These are phyloP conservation scores for Cucurbita moschata DNA, from an alignment of 306 rosid genomes.

Conservation along the genomic window DNA sequence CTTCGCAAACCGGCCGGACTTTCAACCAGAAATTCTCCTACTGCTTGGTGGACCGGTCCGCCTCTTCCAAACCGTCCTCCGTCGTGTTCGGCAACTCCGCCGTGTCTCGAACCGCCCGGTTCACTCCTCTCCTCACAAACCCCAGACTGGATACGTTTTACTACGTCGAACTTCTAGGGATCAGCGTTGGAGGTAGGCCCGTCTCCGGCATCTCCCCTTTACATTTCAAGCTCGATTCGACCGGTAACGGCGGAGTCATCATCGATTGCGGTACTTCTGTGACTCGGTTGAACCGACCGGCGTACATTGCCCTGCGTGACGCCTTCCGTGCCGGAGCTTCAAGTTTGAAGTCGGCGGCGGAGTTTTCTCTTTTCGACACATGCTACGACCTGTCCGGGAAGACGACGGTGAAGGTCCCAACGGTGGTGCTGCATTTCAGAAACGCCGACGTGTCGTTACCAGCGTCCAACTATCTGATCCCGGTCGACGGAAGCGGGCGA, in stretches of 20 bases:
- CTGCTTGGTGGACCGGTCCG: constrained; percentile 85
- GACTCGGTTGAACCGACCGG: constrained; percentile 62
- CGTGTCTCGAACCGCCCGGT: constrained; percentile 62
- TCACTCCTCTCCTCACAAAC: constrained; percentile 59
- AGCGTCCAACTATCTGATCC: constrained; percentile 71
- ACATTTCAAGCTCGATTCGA: constrained; percentile 38
- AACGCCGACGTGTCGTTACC: constrained; percentile 66
- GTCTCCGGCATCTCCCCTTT: constrained; percentile 53
- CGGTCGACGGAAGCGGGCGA: constrained; percentile 64
- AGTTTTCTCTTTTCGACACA: constrained; percentile 78
- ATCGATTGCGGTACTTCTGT: constrained; percentile 90
- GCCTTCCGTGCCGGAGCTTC: constrained; percentile 50
- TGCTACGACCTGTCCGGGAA: constrained; percentile 72
- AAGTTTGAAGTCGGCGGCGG: constrained; percentile 46
- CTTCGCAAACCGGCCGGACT: constrained; percentile 46
- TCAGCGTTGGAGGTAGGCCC: constrained; percentile 67
- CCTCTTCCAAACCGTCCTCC: constrained; percentile 56
- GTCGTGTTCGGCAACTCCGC: constrained; percentile 67
- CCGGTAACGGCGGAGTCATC: constrained; percentile 83
- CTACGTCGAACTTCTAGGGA: constrained; percentile 54
- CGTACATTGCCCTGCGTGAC: constrained; percentile 49
- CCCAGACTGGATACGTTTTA: constrained; percentile 76
- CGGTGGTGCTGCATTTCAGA: constrained; percentile 70
- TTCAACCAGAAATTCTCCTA: constrained; percentile 77
- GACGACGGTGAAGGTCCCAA: constrained; percentile 72